Conservation (phyloP, 805 yeast species). For the Maudiozyma saulgeensis region DNA sequence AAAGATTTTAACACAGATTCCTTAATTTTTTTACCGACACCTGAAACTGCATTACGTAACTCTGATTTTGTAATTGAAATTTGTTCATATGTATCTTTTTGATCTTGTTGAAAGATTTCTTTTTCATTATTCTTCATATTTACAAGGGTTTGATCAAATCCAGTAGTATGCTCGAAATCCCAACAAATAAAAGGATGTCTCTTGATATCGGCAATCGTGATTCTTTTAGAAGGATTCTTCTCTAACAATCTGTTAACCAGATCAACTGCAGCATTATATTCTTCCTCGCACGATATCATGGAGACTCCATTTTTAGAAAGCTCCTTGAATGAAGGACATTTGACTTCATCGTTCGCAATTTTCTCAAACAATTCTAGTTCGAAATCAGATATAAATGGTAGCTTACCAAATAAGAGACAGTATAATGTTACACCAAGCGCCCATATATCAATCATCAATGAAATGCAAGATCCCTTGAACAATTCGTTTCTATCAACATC, state of each 20-base stretch:
- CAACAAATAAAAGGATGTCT: constrained; percentile 58
- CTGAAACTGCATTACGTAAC: constrained; percentile 67
- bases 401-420: constrained; percentile 78
- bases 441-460: constrained; percentile 93
- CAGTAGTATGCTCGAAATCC: constrained; percentile 28
- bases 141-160: constrained; percentile 9
- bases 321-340: constrained; percentile 41
- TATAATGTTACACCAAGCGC: constrained; percentile 88
- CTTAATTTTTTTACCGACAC: constrained; percentile 61
- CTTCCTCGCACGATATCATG: constrained; percentile 34
- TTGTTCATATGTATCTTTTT: constrained; percentile 29
- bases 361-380: constrained; percentile 62
- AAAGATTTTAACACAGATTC: constrained; percentile 17
- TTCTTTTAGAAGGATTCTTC: constrained; percentile 62
- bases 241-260: constrained; percentile 51
- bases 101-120: constrained; percentile 19
- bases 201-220: constrained; percentile 66
- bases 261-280: constrained; percentile 41
- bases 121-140: constrained; percentile 15
- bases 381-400: constrained; percentile 84
- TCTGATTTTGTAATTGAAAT: constrained; percentile 60
- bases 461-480: constrained; percentile 44
- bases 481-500: constrained; percentile 17
- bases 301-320: constrained; percentile 28
- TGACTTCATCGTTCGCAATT: constrained; percentile 53